A percentile compares a stretch with the other conserved stretches of the same genome.
Conservation (phyloP, 768 basidiomycete genomes). For the Russula sp. region DNA sequence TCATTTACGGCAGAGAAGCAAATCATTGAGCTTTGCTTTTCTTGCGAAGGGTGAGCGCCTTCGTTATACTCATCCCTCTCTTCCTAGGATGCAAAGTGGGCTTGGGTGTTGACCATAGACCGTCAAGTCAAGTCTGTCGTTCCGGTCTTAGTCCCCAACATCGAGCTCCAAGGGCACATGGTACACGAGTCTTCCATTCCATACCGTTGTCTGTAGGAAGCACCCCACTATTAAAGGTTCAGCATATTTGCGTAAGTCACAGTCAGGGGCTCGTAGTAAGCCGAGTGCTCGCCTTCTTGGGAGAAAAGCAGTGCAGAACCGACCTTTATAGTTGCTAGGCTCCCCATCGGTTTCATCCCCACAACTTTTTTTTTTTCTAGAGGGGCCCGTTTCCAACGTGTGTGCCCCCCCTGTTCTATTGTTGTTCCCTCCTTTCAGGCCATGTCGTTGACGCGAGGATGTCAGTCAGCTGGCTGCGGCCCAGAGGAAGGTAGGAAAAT, state of each 20-base stretch:
- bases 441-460: constrained; percentile 6
- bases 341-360: neutral
- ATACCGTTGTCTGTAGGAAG: neutral
- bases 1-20: constrained; percentile 11
- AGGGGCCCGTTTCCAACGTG: neutral
- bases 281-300: neutral
- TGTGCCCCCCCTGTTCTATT: too few species aligned
- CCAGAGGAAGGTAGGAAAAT: neutral
- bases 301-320: constrained; percentile 19
- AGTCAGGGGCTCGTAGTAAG: constrained; percentile 1
- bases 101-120: neutral
- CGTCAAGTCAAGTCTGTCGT: neutral
- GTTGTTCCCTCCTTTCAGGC: constrained; percentile 9
- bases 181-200: neutral
- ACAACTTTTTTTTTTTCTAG: neutral
- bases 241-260: neutral
- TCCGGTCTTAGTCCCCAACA: neutral
- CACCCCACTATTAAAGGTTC: neutral
- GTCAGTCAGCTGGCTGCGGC: neutral
- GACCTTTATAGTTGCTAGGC: constrained; percentile 1
- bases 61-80: neutral
- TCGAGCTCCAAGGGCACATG: neutral
- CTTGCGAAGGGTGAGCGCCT: too few species aligned
- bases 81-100: neutral
- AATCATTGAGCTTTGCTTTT: neutral